A percentile compares a stretch with the other conserved stretches of the same genome.
phyloP scores from a whole-genome alignment of 2,329 filamentous ascomycete species.

The Eurotiales sp. region DNA sequence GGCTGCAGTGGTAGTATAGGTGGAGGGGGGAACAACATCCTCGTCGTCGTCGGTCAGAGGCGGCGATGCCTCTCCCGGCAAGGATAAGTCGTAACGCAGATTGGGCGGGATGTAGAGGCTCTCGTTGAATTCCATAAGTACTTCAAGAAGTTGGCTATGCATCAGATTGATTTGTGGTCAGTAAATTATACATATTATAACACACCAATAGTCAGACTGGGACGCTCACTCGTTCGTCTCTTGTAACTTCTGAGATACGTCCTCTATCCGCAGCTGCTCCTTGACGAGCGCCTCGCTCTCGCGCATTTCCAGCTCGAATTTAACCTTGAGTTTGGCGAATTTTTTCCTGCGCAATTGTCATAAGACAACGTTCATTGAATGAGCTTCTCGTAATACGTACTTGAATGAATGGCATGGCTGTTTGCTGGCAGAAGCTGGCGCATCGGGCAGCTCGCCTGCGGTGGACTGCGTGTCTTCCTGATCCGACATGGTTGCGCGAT shows the following conservation, averaged over 20 bases:
- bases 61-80: constrained; percentile 40
- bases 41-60: constrained; percentile 33
- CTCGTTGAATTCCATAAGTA: constrained; percentile 86
- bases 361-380: constrained; percentile 9
- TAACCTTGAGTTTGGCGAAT: constrained; percentile 78
- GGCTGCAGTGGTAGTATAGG: constrained; percentile 30
- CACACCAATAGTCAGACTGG: constrained; percentile 3
- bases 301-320: constrained; percentile 77
- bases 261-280: constrained; percentile 75
- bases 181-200: too few species aligned
- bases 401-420: constrained; percentile 66
- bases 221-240: constrained; percentile 80
- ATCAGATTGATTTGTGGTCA: too few species aligned
- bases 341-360: constrained; percentile 60
- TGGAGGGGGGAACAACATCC: constrained; percentile 31
- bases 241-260: constrained; percentile 76
- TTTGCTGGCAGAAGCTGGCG: constrained; percentile 35
- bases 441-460: constrained; percentile 31
- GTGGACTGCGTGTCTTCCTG: constrained; percentile 24
- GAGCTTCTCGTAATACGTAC: constrained; percentile 30
- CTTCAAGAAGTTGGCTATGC: constrained; percentile 79
- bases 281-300: constrained; percentile 62
- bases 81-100: constrained; percentile 68
- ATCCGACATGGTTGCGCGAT: constrained; percentile 28
- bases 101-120: constrained; percentile 71